Conservation (phyloP, 371 early-diverging fungal species). For the Mortierella sp. region DNA sequence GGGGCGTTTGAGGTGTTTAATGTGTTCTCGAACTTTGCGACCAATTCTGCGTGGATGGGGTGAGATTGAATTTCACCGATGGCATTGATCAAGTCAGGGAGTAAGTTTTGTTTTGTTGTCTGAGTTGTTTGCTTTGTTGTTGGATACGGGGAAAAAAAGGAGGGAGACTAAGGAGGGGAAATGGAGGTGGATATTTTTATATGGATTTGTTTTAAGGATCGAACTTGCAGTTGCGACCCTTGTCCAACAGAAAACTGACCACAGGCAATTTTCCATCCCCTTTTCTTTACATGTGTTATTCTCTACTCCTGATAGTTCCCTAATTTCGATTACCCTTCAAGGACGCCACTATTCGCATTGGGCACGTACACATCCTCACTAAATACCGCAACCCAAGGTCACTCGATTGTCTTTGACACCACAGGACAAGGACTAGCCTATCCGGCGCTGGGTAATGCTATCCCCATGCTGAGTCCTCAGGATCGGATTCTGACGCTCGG, state of each 20-base stretch:
- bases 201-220: background rate
- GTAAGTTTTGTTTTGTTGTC: background rate
- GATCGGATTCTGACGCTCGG: background rate
- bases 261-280: background rate
- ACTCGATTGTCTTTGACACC: conserved; percentile 3
- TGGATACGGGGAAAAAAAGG: background rate
- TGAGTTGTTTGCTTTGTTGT: background rate
- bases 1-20: background rate
- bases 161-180: background rate
- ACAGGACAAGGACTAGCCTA: background rate
- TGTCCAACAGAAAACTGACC: background rate
- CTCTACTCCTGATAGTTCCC: background rate
- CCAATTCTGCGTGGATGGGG: conserved; percentile 4
- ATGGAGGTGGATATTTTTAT: background rate
- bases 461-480: background rate
- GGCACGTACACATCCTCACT: background rate
- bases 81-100: background rate
- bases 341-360: background rate
- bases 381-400: background rate
- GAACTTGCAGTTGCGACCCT: too few species aligned
- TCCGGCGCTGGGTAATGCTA: background rate
- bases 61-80: background rate
- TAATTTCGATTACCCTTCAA: background rate
- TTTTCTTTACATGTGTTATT: background rate
- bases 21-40: background rate